These are phyloP conservation scores for Microsporum ferrugineum DNA, from an alignment of 2,329 filamentous ascomycete species.

Conservation along the genomic window DNA sequence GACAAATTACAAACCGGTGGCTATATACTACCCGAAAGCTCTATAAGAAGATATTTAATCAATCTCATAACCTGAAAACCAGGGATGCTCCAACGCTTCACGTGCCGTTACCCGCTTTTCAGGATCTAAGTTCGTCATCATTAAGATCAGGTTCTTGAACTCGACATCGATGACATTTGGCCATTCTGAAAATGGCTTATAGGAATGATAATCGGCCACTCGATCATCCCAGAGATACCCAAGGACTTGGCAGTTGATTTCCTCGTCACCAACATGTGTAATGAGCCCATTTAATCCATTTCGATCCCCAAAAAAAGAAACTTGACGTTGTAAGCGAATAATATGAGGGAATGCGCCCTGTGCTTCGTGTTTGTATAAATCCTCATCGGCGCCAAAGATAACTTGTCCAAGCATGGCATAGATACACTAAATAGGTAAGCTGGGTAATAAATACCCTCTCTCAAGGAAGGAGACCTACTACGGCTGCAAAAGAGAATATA, in stretches of 20 bases:
- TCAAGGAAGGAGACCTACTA: slow-evolving; percentile 16
- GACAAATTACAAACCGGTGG: too few species aligned
- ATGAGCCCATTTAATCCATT: slow-evolving; percentile 32
- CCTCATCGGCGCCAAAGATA: slow-evolving; percentile 30
- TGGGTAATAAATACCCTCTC: background rate
- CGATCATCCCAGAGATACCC: slow-evolving; percentile 27
- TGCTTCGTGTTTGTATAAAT: slow-evolving; percentile 26
- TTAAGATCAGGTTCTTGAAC: slow-evolving; percentile 21
- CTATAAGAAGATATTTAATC: slow-evolving; percentile 15
- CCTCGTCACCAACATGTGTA: slow-evolving; percentile 25
- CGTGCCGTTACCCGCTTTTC: slow-evolving; percentile 6
- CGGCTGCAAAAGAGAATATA: slow-evolving; percentile 24
- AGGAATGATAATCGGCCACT: slow-evolving; percentile 21
- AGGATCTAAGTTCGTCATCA: slow-evolving; percentile 7
- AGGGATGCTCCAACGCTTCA: slow-evolving; percentile 9
- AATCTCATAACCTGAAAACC: slow-evolving; percentile 6
- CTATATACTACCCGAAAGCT: too few species aligned
- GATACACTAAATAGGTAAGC: slow-evolving; percentile 29
- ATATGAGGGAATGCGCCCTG: slow-evolving; percentile 24
- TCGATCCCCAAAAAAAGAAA: slow-evolving; percentile 38
- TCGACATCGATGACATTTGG: slow-evolving; percentile 18
- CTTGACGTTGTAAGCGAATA: slow-evolving; percentile 35
- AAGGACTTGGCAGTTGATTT: slow-evolving; percentile 22
- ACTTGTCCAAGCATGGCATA: slow-evolving; percentile 36
- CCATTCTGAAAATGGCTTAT: slow-evolving; percentile 26